These are phyloP conservation scores for Coniochaeta sp. DNA, from an alignment of 2,329 filamentous ascomycete genomes.

Conservation along the genomic window DNA sequence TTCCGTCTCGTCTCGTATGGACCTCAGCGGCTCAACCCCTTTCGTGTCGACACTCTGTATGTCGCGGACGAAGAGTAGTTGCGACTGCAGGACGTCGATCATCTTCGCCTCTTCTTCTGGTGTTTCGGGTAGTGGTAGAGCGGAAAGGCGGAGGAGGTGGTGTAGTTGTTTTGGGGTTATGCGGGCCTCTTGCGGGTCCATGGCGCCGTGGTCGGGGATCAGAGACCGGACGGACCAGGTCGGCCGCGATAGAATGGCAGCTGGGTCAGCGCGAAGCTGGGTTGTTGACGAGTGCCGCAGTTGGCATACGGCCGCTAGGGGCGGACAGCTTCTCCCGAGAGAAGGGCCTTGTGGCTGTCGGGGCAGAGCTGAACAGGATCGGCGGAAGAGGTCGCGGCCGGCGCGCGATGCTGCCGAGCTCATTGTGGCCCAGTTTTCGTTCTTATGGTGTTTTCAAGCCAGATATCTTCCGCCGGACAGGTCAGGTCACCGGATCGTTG, in stretches of 20 bases:
- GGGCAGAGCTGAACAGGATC: neutral
- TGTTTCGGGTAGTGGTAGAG: slow-evolving; percentile 65
- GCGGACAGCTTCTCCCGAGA: too few relatives aligned
- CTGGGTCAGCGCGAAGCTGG: neutral
- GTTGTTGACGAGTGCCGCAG: neutral
- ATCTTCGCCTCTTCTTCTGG: slow-evolving; percentile 60
- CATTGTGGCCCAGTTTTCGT: neutral
- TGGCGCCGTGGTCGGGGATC: slow-evolving; percentile 27
- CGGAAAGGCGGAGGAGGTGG: slow-evolving; percentile 83
- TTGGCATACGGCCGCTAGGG: too few relatives aligned
- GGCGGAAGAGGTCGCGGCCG: neutral
- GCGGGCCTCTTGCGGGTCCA: slow-evolving; percentile 18
- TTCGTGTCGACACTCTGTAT: slow-evolving; percentile 74
- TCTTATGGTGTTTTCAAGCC: neutral
- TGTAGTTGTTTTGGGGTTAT: slow-evolving; percentile 64
- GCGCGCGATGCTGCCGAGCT: neutral
- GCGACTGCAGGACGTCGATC: slow-evolving; percentile 68
- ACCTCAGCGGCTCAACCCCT: slow-evolving; percentile 65
- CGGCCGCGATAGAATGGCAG: slow-evolving; percentile 54
- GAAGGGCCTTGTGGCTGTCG: neutral
- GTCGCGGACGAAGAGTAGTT: slow-evolving; percentile 85
- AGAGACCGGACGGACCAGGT: slow-evolving; percentile 80
- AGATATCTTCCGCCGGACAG: too few relatives aligned
- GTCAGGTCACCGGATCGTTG: too few relatives aligned
- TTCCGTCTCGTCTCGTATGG: slow-evolving; percentile 73